Conservation (phyloP, 768 basidiomycete genomes). For the Sporobolomyces phaffii region DNA sequence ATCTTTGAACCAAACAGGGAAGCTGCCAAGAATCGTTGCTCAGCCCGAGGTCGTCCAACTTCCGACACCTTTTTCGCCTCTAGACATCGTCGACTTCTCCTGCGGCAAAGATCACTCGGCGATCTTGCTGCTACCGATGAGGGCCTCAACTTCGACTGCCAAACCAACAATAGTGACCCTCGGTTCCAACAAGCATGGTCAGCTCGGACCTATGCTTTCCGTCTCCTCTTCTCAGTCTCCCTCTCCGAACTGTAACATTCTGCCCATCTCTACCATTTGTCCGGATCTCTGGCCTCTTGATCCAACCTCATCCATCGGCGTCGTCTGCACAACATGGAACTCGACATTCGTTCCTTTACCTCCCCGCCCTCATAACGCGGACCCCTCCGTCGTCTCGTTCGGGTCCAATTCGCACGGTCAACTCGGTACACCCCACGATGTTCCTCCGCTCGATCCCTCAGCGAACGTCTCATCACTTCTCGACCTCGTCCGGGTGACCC, state of each 20-base stretch:
- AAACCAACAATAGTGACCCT: not conserved
- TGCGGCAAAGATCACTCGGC: slow-evolving; percentile 37
- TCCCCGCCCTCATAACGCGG: too few species aligned
- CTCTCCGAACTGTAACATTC: not conserved
- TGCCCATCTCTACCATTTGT: not conserved
- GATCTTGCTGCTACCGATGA: slow-evolving; percentile 11
- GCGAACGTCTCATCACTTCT: not conserved
- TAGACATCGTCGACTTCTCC: not conserved
- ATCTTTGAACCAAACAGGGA: not conserved
- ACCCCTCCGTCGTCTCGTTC: slow-evolving; percentile 44
- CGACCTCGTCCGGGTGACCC: too few species aligned
- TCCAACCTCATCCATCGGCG: not conserved
- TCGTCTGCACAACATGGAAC: not conserved
- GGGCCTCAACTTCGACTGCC: not conserved
- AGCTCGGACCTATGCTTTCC: slow-evolving; percentile 19
- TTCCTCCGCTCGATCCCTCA: not conserved
- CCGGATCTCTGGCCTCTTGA: too few species aligned
- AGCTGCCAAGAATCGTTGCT: not conserved
- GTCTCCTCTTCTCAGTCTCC: not conserved
- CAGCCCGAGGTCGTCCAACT: not conserved
- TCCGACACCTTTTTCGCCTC: not conserved
- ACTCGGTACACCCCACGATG: slow-evolving; percentile 56
- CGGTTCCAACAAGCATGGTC: slow-evolving; percentile 36
- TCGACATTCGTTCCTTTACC: not conserved
- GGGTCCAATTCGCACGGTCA: slow-evolving; percentile 72